A percentile compares a stretch with the other conserved stretches of the same genome.
Conservation (phyloP, 345 rosid species). For the Hibiscus tridactylites region DNA sequence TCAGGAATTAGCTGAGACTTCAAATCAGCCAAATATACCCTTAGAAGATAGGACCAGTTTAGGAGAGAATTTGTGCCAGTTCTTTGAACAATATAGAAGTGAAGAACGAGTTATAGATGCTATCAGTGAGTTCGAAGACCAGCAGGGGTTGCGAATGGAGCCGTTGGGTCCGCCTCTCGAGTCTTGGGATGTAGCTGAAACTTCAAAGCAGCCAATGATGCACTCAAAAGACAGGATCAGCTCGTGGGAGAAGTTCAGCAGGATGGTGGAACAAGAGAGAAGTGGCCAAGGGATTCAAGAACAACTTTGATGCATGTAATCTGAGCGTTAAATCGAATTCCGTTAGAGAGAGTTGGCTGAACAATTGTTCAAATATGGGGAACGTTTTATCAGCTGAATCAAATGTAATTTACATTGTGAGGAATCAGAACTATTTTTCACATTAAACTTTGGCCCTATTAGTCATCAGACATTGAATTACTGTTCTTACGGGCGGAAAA, state of each 20-base stretch:
- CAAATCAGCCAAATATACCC: background rate
- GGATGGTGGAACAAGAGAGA: background rate
- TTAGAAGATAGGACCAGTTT: too few species aligned
- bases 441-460: too few species aligned
- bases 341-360: background rate
- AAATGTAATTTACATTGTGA: too few species aligned
- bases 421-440: too few species aligned
- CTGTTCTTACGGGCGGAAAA: too few species aligned
- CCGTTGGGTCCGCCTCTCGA: slow-evolving; percentile 24
- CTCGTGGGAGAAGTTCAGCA: background rate
- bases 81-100: background rate
- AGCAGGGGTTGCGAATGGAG: slow-evolving; percentile 28
- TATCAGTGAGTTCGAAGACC: slow-evolving; percentile 49
- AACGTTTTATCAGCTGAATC: too few species aligned
- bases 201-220: background rate
- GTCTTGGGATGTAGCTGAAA: slow-evolving; percentile 18
- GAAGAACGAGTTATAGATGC: slow-evolving; percentile 34
- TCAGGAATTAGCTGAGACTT: slow-evolving; percentile 14
- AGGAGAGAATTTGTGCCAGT: too few species aligned
- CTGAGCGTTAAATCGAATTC: too few species aligned
- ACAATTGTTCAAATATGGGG: background rate
- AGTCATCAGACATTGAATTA: too few species aligned
- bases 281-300: slow-evolving; percentile 31
- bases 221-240: background rate
- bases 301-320: background rate